Percentiles rank a stretch among this genome's conserved stretches.
Evolutionary conservation across 1,139 yeast species (phyloP).

Genomic region (Saccharomyces hybrid): DNA sequence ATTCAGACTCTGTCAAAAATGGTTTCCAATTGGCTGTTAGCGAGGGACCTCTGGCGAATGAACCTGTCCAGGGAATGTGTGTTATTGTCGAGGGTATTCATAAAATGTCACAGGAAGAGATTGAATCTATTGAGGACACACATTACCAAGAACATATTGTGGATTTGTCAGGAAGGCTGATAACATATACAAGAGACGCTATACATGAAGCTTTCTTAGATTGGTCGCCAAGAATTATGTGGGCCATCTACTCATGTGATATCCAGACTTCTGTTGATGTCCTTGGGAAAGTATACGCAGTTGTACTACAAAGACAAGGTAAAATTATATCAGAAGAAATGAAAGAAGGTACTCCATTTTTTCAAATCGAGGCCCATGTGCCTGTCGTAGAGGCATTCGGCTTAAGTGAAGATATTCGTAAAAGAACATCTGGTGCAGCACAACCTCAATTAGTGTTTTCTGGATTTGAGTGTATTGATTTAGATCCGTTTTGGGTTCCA

Average conservation of each 20-base stretch:
- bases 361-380: slow-evolving; percentile 72
- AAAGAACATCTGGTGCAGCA: slow-evolving; percentile 93
- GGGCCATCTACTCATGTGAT: slow-evolving; percentile 91
- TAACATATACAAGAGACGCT: slow-evolving; percentile 64
- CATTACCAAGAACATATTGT: slow-evolving; percentile 27
- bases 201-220: slow-evolving; percentile 63
- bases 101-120: slow-evolving; percentile 34
- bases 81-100: slow-evolving; percentile 42
- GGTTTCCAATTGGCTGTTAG: slow-evolving; percentile 80
- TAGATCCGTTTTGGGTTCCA: slow-evolving; percentile 99
- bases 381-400: slow-evolving; percentile 98
- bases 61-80: slow-evolving; percentile 77
- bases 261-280: slow-evolving; percentile 94
- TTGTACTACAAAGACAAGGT: slow-evolving; percentile 84
- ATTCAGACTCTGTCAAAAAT: slow-evolving; percentile 60
- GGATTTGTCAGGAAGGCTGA: slow-evolving; percentile 58
- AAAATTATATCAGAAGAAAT: slow-evolving; percentile 80
- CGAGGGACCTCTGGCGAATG: slow-evolving; percentile 85
- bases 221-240: slow-evolving; percentile 81
- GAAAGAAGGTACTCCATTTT: slow-evolving; percentile 97
- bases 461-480: slow-evolving; percentile 78
- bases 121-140: slow-evolving; percentile 27
- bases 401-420: slow-evolving; percentile 88
- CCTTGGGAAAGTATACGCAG: slow-evolving; percentile 90
- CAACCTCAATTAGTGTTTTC: slow-evolving; percentile 88